Evolutionary conservation across 176 grass and related monocot species (phyloP).

Genomic region (Phyllostachys edulis): DNA sequence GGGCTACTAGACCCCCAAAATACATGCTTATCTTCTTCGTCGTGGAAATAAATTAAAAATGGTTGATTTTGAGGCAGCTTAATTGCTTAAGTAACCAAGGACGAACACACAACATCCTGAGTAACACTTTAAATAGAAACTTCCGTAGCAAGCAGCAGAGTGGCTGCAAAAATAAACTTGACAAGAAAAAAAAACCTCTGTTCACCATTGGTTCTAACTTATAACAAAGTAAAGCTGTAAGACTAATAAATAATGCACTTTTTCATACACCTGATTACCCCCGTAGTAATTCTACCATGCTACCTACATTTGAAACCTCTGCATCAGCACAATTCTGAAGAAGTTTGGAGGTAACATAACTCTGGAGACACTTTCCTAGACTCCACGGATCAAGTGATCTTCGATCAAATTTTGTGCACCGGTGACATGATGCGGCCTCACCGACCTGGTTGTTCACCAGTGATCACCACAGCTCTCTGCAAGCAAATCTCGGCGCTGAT

Average conservation of each 20-base stretch:
- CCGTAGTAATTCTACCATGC: neutral
- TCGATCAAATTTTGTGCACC: neutral
- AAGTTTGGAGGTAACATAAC: neutral
- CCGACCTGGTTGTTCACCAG: neutral
- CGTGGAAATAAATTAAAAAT: too few species aligned
- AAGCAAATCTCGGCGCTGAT: neutral
- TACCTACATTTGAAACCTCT: neutral
- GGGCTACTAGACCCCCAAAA: too few species aligned
- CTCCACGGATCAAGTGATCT: neutral
- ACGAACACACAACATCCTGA: too few species aligned
- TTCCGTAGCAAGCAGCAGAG: neutral
- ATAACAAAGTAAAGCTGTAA: neutral
- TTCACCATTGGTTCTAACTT: neutral
- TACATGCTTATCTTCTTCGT: too few species aligned
- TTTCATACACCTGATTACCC: neutral
- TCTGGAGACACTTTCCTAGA: neutral
- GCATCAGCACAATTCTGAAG: neutral
- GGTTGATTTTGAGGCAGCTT: too few species aligned
- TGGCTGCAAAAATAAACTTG: neutral
- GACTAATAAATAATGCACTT: neutral
- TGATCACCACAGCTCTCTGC: neutral
- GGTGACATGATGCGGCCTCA: neutral
- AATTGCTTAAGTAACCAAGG: too few species aligned
- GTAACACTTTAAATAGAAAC: too few species aligned
- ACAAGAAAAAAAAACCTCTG: neutral